These are phyloP conservation scores for Immersiporthe knoxdaviesiana DNA, from an alignment of 2,329 filamentous ascomycete genomes.

Conservation along the genomic window DNA sequence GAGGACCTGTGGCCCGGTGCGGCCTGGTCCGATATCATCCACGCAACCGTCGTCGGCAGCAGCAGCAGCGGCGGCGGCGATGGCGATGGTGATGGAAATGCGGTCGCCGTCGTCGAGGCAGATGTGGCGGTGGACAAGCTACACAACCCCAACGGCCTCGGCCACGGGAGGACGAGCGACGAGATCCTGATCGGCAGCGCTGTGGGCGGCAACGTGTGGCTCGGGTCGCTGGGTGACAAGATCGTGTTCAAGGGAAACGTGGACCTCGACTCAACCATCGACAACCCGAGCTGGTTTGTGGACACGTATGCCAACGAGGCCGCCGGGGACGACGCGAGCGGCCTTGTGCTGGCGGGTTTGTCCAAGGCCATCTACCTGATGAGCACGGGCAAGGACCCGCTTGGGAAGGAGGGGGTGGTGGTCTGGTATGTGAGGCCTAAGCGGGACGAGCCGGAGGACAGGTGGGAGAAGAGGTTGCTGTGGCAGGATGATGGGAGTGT, in stretches of 20 bases:
- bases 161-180: constrained; percentile 20
- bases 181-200: constrained; percentile 26
- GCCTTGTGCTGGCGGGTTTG: constrained; percentile 56
- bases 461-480: constrained; percentile 51
- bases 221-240: constrained; percentile 1
- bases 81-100: not conserved
- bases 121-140: constrained; percentile 21
- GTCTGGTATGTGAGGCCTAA: constrained; percentile 47
- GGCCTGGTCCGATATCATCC: constrained; percentile 24
- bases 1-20: constrained; percentile 21
- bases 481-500: constrained; percentile 61
- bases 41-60: constrained; percentile 4
- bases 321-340: constrained; percentile 55
- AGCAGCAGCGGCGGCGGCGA: not conserved
- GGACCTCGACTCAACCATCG: constrained; percentile 49
- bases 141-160: constrained; percentile 25
- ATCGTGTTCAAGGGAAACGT: constrained; percentile 49
- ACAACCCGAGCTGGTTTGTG: constrained; percentile 62
- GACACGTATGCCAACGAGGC: constrained; percentile 52
- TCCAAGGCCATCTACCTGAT: constrained; percentile 44
- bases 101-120: constrained; percentile 20
- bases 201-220: constrained; percentile 14
- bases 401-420: constrained; percentile 46
- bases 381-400: constrained; percentile 36
- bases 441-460: constrained; percentile 17